Evolutionary conservation across 139 green algal genomes (phyloP), one percentile per base, ranked within the genome.

Genomic region (Micromonas pusilla): DNA sequence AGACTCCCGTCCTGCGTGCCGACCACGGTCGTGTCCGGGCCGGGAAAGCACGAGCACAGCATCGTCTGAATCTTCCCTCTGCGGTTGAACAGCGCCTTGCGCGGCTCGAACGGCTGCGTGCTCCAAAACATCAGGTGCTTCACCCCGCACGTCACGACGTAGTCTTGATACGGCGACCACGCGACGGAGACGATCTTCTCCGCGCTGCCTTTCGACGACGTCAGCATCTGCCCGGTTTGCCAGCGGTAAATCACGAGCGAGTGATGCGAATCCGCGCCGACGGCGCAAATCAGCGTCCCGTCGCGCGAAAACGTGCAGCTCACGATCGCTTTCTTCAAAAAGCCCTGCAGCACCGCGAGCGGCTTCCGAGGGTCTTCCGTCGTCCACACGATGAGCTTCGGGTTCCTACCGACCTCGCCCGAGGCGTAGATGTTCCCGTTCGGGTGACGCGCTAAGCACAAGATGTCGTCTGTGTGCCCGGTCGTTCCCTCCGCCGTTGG

Each of bases 121-220:
- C 20, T n/a, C 73, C 73, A 79, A 38, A 79, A 79, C 25, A 38
- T 30, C 19, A 25, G 32, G 57, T 79, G 73, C 54, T 72, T 71
- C 30, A 79, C 73, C 0, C 73, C 73, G 25, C 3, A 16, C 20
- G 73, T 79, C 3, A 79, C 73, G 31, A 79, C 32, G 54, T 79
- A 79, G 73, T 79, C 73, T 21, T 79, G 73, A 52, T 63, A 79
- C 54, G 73, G 73, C 19, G 57, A 72, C 73, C 73, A 79, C 25
- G 32, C 20, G 30, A 72, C 36, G 26, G 6, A 31, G 28, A 71
- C 54, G 63, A 79, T 79, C 36, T 79, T 79, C 32, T 79, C 73
- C n/a, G 28, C 28, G 30, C 20, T 36, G 2, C 53, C 73, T 2
- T 28, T 28, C 31, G 54, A 54, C n/a, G 20, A 38, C 26, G 73